Conservation (phyloP, 495 filamentous ascomycete genomes). For the Neurospora sublineolata region DNA sequence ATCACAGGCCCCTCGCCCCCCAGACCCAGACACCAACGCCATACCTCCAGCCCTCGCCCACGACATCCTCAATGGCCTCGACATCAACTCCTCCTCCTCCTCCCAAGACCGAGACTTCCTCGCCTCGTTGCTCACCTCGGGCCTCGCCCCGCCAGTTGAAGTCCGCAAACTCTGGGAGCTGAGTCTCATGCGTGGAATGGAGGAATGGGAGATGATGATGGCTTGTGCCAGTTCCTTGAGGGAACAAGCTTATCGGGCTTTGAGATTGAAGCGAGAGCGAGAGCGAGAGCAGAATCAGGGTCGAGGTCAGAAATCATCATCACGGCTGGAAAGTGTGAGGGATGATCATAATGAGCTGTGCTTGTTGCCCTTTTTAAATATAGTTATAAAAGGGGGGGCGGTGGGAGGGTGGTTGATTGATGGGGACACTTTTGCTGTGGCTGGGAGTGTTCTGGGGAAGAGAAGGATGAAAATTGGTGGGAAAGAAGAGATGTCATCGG, state of each 20-base stretch:
- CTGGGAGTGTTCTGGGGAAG: neutral
- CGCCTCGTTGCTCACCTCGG: slow-evolving; percentile 8
- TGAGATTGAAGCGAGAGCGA: neutral
- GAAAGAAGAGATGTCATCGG: neutral
- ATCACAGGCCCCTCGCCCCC: neutral
- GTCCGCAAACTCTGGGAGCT: slow-evolving; percentile 12
- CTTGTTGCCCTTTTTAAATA: neutral
- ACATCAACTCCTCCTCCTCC: slow-evolving; percentile 16
- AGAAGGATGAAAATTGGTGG: neutral
- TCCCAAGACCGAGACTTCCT: slow-evolving; percentile 16
- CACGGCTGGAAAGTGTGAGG: neutral
- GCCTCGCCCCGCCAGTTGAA: slow-evolving; percentile 13
- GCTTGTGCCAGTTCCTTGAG: slow-evolving; percentile 18
- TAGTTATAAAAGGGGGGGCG: neutral
- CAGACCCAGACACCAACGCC: neutral
- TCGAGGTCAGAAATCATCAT: neutral
- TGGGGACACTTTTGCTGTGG: neutral
- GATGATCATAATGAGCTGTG: neutral
- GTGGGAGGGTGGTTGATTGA: neutral
- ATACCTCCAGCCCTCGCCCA: neutral
- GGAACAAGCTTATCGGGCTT: neutral
- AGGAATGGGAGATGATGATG: slow-evolving; percentile 26
- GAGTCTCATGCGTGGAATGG: slow-evolving; percentile 19
- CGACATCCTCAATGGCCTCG: slow-evolving; percentile 18
- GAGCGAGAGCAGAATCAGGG: no score